These are phyloP conservation scores for Mucor piriformis DNA, from an alignment of 371 early-diverging fungal species.

Conservation along the genomic window DNA sequence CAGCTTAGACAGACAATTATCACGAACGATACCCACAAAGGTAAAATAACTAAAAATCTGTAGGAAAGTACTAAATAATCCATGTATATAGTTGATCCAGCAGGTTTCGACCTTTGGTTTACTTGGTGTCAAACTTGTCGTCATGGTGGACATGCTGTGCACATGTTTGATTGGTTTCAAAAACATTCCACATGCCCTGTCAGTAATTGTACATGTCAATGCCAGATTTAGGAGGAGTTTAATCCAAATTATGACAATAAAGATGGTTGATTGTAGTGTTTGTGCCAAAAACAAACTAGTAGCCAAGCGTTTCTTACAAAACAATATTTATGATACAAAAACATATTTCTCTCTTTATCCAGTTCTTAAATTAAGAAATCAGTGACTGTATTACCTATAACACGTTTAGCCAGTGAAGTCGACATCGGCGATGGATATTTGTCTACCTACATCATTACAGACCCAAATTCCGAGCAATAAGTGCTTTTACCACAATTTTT, in stretches of 20 bases:
- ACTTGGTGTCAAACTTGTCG: conserved; percentile 97
- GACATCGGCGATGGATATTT: conserved; percentile 27
- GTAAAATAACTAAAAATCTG: conserved; percentile 18
- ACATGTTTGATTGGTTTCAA: conserved; percentile 90
- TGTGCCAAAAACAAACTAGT: neutral
- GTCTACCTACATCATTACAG: conserved; percentile 21
- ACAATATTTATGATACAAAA: neutral
- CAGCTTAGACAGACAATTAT: conserved; percentile 46
- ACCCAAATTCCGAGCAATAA: conserved; percentile 18
- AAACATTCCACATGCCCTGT: conserved; percentile 88
- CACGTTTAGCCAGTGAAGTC: conserved; percentile 11
- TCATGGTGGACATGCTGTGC: conserved; percentile 94
- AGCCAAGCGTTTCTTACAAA: conserved; percentile 7
- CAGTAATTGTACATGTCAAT: conserved; percentile 82
- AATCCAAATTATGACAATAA: neutral
- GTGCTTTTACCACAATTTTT: conserved; percentile 24
- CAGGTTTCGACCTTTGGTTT: conserved; percentile 90
- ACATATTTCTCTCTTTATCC: neutral
- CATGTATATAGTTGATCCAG: conserved; percentile 40
- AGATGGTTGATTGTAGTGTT: neutral
- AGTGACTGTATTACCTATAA: conserved; percentile 23
- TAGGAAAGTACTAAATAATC: no score
- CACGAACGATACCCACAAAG: conserved; percentile 46
- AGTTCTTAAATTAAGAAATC: neutral
- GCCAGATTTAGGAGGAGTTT: conserved; percentile 32